Conservation (phyloP, 768 basidiomycete species). For the Phylloporus sp. region DNA sequence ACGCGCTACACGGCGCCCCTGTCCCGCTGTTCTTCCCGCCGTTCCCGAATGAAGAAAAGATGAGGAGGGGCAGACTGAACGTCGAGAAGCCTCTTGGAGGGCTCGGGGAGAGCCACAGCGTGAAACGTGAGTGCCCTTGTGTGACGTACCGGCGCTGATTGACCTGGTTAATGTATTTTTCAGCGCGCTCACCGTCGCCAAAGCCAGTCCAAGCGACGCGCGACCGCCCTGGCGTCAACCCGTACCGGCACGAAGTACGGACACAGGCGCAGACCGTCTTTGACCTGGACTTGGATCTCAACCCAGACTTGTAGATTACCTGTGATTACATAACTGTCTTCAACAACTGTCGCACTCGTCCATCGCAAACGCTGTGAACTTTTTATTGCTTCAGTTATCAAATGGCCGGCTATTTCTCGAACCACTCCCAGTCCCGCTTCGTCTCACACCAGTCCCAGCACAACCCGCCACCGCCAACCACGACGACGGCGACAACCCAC, state of each 20-base stretch:
- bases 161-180: conserved; percentile 6
- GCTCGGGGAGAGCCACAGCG: conserved; percentile 80
- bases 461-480: conserved; percentile 4
- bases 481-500: not conserved
- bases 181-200: conserved; percentile 65
- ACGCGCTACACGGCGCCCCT: conserved; percentile 54
- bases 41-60: conserved; percentile 89
- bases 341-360: conserved; percentile 8
- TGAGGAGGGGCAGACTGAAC: conserved; percentile 78
- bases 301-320: conserved; percentile 64
- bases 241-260: conserved; percentile 68
- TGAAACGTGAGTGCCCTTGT: conserved; percentile 50
- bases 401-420: conserved; percentile 80
- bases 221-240: conserved; percentile 53
- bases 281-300: conserved; percentile 80
- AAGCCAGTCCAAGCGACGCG: conserved; percentile 44
- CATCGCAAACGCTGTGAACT: conserved; percentile 4
- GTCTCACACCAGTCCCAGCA: conserved; percentile 46
- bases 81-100: conserved; percentile 75
- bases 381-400: conserved; percentile 29
- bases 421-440: conserved; percentile 74
- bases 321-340: conserved; percentile 22
- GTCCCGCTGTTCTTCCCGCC: conserved; percentile 85
- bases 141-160: conserved; percentile 1
- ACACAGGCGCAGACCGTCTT: conserved; percentile 60